Conservation (phyloP, 768 basidiomycete species). For the Hysterangium stoloniferum region DNA sequence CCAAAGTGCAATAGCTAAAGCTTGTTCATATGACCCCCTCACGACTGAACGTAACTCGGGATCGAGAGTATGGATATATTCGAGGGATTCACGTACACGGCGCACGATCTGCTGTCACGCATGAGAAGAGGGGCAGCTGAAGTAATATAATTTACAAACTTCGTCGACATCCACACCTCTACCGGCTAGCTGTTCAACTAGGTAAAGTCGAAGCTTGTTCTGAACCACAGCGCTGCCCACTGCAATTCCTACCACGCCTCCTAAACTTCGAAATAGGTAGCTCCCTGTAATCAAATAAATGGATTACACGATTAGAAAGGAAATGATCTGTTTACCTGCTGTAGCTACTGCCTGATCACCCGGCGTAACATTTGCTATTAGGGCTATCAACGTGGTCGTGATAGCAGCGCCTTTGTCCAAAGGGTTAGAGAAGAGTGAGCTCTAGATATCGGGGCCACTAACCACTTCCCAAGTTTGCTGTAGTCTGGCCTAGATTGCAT, state of each 20-base stretch:
- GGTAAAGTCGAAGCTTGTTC: conserved; percentile 36
- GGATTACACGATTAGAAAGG: neutral
- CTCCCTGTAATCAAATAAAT: conserved; percentile 34
- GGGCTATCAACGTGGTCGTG: conserved; percentile 49
- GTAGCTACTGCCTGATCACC: conserved; percentile 60
- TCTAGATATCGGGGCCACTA: too few species aligned
- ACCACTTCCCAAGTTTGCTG: conserved; percentile 35
- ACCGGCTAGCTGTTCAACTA: conserved; percentile 36
- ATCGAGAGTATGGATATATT: conserved; percentile 38
- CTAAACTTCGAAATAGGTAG: conserved; percentile 59
- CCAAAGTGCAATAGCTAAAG: conserved; percentile 40
- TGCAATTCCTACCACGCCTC: conserved; percentile 50
- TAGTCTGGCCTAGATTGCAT: conserved; percentile 24
- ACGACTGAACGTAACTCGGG: conserved; percentile 27
- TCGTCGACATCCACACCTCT: conserved; percentile 40
- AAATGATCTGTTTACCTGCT: too few species aligned
- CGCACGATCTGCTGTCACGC: conserved; percentile 33
- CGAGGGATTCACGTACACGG: conserved; percentile 43
- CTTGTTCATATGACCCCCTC: conserved; percentile 28
- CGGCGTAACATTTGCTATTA: conserved; percentile 56
- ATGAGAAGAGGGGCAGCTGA: neutral
- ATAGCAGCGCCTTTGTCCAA: conserved; percentile 36
- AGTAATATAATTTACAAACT: conserved; percentile 35
- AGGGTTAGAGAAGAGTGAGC: too few species aligned
- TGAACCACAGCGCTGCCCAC: conserved; percentile 52